These are phyloP conservation scores for Sarocladium strictum DNA, from an alignment of 2,329 filamentous ascomycete genomes.

Conservation along the genomic window DNA sequence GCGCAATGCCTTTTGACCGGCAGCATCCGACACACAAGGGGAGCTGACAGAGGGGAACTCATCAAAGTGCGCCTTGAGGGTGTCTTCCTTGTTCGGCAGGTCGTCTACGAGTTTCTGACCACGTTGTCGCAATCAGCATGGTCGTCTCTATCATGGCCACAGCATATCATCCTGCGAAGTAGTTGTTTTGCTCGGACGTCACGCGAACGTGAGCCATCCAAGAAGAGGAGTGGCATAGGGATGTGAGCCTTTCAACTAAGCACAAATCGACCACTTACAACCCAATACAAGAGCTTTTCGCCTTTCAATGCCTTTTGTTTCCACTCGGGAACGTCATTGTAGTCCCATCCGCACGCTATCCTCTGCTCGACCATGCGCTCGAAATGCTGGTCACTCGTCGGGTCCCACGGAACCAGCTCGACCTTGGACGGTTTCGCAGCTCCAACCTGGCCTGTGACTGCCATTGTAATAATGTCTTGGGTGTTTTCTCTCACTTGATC, in stretches of 20 bases:
- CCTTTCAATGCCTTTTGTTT: constrained; percentile 26
- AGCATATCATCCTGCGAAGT: too few relatives aligned
- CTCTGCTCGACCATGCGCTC: constrained; percentile 36
- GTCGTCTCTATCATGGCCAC: too few relatives aligned
- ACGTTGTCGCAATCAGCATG: neutral
- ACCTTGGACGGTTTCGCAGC: constrained; percentile 16
- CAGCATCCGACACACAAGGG: too few relatives aligned
- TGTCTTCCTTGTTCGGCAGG: constrained; percentile 20
- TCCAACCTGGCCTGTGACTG: neutral
- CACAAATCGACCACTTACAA: too few relatives aligned
- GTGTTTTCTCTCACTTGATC: too few relatives aligned
- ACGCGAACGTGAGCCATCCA: too few relatives aligned
- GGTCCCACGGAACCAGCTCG: constrained; percentile 38
- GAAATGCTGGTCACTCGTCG: constrained; percentile 30
- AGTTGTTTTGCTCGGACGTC: too few relatives aligned
- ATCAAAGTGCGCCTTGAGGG: constrained; percentile 24
- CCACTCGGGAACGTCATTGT: constrained; percentile 30
- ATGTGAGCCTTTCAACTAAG: too few relatives aligned
- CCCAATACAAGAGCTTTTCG: constrained; percentile 33
- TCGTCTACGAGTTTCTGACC: constrained; percentile 19
- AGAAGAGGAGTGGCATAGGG: too few relatives aligned
- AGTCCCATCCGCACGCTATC: constrained; percentile 38
- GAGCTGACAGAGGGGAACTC: constrained; percentile 23
- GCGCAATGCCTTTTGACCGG: too few relatives aligned
- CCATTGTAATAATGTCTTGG: too few relatives aligned